Evolutionary conservation across 345 rosid species (phyloP).

Genomic region (Populus ilicifolia): DNA sequence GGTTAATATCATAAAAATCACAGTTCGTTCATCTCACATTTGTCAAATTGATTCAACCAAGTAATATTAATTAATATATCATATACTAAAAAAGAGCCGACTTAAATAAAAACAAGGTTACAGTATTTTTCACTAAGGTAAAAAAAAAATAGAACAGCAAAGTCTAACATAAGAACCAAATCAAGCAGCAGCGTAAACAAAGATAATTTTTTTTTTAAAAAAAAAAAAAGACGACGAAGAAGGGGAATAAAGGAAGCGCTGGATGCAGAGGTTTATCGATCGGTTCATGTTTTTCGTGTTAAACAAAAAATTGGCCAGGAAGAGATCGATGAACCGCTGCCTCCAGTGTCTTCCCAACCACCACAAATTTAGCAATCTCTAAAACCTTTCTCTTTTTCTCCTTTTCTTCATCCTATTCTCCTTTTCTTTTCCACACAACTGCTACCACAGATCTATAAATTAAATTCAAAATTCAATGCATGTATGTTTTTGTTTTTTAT

Average conservation of each 20-base stretch:
- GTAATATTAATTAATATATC: too few species aligned
- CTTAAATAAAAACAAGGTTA: too few species aligned
- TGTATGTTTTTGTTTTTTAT: not conserved
- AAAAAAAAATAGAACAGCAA: not conserved
- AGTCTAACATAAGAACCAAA: not conserved
- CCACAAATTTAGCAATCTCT: not conserved
- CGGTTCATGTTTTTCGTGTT: conserved; percentile 57
- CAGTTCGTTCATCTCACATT: too few species aligned
- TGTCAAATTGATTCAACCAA: too few species aligned
- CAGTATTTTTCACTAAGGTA: not conserved
- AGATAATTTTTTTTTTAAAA: not conserved
- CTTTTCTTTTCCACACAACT: not conserved
- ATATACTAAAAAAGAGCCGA: too few species aligned
- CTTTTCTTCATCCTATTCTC: not conserved
- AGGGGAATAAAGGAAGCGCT: conserved; percentile 38
- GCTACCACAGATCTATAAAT: not conserved
- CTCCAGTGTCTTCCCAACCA: conserved; percentile 65
- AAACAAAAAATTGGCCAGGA: conserved; percentile 47
- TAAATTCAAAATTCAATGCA: not conserved
- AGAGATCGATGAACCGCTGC: conserved; percentile 99
- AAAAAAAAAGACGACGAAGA: not conserved
- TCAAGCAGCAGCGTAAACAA: not conserved
- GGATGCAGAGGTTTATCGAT: conserved; percentile 99
- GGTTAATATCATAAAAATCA: too few species aligned
- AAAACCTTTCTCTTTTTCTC: not conserved